Evolutionary conservation across 148 eudicot species (phyloP).

Genomic region (Persicaria tinctoria): DNA sequence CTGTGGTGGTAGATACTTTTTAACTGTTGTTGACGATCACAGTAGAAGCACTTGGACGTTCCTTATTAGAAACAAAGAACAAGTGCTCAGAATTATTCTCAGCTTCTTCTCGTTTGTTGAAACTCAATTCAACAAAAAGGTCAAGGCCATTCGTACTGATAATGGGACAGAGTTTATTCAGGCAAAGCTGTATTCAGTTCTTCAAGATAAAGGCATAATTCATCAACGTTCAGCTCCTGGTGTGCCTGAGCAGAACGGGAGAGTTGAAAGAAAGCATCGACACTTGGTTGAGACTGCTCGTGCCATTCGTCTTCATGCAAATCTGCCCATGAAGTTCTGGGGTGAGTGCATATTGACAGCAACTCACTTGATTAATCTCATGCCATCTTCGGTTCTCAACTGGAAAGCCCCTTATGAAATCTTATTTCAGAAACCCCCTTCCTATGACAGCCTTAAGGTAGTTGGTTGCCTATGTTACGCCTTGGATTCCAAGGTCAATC

Average conservation of each 20-base stretch:
- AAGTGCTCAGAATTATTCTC: no score
- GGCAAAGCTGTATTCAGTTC: no score
- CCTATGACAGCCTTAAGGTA: not conserved
- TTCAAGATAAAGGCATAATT: not conserved
- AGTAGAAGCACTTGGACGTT: not conserved
- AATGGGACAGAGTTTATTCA: no score
- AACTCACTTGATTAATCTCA: not conserved
- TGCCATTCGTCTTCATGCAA: not conserved
- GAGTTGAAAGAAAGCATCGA: not conserved
- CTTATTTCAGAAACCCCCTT: not conserved
- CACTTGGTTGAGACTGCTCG: not conserved
- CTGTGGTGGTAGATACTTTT: not conserved
- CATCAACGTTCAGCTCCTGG: not conserved
- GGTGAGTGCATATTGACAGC: not conserved
- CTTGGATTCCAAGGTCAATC: no score
- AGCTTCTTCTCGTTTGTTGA: no score
- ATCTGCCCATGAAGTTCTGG: not conserved
- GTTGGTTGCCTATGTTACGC: not conserved
- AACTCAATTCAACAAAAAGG: no score
- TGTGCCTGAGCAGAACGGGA: not conserved
- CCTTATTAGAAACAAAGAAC: not conserved
- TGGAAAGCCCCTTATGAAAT: not conserved
- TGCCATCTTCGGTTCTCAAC: not conserved
- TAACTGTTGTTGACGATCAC: not conserved
- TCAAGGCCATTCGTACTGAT: no score